A percentile compares a stretch with the other conserved stretches of the same genome.
Conservation (phyloP, 495 filamentous ascomycete species). For the Tetracladium setigerum region DNA sequence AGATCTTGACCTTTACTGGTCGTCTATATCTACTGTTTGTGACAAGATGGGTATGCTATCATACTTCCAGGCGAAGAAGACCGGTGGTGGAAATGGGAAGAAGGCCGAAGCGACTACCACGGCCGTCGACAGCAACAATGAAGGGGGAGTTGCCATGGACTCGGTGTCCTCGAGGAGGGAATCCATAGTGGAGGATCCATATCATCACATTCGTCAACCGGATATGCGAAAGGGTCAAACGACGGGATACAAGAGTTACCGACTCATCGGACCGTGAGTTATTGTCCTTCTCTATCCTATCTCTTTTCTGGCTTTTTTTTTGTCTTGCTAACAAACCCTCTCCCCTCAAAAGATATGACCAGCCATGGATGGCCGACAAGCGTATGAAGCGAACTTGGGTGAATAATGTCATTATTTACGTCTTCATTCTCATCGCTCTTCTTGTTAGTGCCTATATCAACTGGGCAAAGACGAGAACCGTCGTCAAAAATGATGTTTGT, state of each 20-base stretch:
- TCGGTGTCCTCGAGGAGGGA: neutral
- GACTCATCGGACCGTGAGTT: conserved; percentile 8
- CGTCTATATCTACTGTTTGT: too few relatives aligned
- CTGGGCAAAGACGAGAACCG: conserved; percentile 10
- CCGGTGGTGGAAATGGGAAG: too few relatives aligned
- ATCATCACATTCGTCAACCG: neutral
- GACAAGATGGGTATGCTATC: too few relatives aligned
- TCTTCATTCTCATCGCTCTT: conserved; percentile 25
- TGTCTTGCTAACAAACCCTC: too few relatives aligned
- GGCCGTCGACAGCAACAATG: neutral
- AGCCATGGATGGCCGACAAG: conserved; percentile 28
- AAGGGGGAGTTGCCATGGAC: neutral
- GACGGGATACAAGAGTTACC: conserved; percentile 5
- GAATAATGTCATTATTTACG: conserved; percentile 29
- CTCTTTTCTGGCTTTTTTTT: too few relatives aligned
- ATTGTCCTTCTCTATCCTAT: neutral
- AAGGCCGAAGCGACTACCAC: neutral
- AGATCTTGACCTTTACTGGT: too few relatives aligned
- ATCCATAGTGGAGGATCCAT: neutral
- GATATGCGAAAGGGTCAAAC: neutral
- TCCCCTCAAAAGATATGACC: conserved; percentile 29
- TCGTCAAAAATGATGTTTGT: neutral
- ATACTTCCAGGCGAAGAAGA: too few relatives aligned
- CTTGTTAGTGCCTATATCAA: conserved; percentile 19
- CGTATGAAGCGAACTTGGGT: conserved; percentile 21